Evolutionary conservation across 2,329 filamentous ascomycete species (phyloP).

Genomic region (Trichoderma sp.): DNA sequence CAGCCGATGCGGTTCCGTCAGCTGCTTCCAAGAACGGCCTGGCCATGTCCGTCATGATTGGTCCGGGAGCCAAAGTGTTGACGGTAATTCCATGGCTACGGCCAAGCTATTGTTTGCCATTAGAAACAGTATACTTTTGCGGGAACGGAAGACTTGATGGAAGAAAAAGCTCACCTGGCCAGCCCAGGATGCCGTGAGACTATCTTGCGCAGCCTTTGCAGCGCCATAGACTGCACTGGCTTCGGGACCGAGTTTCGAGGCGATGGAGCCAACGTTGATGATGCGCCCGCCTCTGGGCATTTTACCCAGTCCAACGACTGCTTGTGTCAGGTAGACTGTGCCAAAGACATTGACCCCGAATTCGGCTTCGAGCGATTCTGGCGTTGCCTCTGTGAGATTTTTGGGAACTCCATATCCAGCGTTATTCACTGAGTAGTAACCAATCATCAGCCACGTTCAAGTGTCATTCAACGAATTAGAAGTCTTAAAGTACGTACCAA

Average conservation of each 20-base stretch:
- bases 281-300: neutral
- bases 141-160: neutral
- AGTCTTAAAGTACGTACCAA: neutral
- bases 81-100: conserved; percentile 36
- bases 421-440: neutral
- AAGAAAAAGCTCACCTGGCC: conserved; percentile 31
- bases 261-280: conserved; percentile 13
- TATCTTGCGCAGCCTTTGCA: conserved; percentile 39
- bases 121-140: neutral
- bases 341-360: neutral
- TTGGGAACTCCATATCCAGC: neutral
- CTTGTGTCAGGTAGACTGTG: neutral
- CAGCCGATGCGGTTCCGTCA: conserved; percentile 32
- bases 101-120: conserved; percentile 19
- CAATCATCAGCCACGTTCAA: neutral
- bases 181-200: conserved; percentile 36
- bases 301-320: neutral
- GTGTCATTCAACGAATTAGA: neutral
- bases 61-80: conserved; percentile 44
- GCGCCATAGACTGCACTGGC: conserved; percentile 25
- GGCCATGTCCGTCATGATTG: conserved; percentile 27
- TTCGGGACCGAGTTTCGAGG: neutral
- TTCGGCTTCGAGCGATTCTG: neutral
- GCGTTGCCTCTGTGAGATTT: neutral
- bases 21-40: conserved; percentile 28